These are phyloP conservation scores for Rhodotorula kratochvilovae DNA, from an alignment of 768 basidiomycete species.

Conservation along the genomic window DNA sequence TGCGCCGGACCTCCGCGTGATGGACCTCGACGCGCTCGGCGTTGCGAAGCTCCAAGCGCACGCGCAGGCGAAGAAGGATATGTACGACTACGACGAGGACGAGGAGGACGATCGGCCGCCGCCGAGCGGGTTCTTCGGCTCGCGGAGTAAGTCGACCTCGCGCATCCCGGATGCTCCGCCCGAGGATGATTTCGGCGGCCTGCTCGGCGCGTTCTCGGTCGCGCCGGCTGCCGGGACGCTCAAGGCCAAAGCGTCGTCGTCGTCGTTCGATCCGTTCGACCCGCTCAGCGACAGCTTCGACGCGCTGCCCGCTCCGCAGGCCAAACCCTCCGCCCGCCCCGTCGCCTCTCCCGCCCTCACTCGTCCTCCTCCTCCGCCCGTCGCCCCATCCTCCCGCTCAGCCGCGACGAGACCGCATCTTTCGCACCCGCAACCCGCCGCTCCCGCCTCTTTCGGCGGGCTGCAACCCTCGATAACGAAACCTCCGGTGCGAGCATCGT, in stretches of 20 bases:
- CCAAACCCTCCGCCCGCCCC: neutral
- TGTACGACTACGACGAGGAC: slow-evolving; percentile 56
- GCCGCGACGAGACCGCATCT: no score
- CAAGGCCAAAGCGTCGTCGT: neutral
- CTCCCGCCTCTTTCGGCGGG: neutral
- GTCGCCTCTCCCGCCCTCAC: neutral
- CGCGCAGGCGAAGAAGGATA: neutral
- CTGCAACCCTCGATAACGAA: neutral
- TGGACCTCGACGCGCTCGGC: slow-evolving; percentile 25
- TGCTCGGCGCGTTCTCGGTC: slow-evolving; percentile 22
- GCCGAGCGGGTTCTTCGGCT: slow-evolving; percentile 77
- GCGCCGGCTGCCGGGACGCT: neutral
- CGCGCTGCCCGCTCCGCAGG: neutral
- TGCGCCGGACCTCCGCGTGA: neutral
- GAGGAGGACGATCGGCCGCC: slow-evolving; percentile 75
- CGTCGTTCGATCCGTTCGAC: slow-evolving; percentile 34
- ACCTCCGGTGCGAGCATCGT: neutral
- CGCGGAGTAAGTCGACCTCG: slow-evolving; percentile 47
- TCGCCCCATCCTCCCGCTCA: neutral
- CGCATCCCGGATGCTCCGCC: slow-evolving; percentile 4
- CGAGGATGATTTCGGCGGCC: slow-evolving; percentile 31
- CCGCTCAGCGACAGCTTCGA: slow-evolving; percentile 26
- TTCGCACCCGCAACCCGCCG: neutral
- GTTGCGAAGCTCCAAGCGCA: neutral
- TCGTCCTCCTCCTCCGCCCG: neutral